A percentile compares a stretch with the other conserved stretches of the same genome.
Conservation (phyloP, 2,329 filamentous ascomycete species). For the Fusarium odoratissimum region DNA sequence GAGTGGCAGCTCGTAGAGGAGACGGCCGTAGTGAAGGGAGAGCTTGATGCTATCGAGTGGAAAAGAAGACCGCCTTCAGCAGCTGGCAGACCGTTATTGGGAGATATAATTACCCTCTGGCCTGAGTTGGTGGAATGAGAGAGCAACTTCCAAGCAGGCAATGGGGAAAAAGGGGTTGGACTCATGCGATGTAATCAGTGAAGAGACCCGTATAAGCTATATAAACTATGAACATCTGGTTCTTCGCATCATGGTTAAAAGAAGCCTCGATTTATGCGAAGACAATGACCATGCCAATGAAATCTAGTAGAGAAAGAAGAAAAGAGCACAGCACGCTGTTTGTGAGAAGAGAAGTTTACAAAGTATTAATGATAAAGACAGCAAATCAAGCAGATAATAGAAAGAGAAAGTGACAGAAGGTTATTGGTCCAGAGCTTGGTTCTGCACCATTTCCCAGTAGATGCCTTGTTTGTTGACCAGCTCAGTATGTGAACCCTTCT, state of each 20-base stretch:
- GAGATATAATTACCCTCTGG: conserved; percentile 22
- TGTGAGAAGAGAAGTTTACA: neutral
- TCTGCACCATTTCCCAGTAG: conserved; percentile 43
- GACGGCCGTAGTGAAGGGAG: conserved; percentile 12
- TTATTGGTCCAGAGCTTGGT: conserved; percentile 31
- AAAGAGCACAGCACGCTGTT: neutral
- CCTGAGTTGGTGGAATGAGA: conserved; percentile 3
- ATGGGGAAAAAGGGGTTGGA: neutral
- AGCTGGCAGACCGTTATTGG: conserved; percentile 27
- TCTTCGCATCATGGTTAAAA: neutral
- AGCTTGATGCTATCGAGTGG: conserved; percentile 30
- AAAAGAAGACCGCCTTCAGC: conserved; percentile 27
- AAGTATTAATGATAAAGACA: neutral
- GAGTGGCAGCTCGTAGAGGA: conserved; percentile 39
- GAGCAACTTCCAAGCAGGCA: neutral
- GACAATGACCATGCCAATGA: neutral
- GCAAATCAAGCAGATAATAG: rapidly evolving
- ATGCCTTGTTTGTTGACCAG: conserved; percentile 31
- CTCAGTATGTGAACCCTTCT: conserved; percentile 54
- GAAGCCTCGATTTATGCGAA: neutral
- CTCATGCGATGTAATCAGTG: neutral
- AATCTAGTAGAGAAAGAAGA: neutral
- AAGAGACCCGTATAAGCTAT: neutral
- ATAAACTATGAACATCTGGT: too few relatives aligned
- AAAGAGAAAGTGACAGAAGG: too few relatives aligned